Base-by-base conservation (phyloP, 768 basidiomycete genomes). In the Dacryopinax primogenitus region DNA sequence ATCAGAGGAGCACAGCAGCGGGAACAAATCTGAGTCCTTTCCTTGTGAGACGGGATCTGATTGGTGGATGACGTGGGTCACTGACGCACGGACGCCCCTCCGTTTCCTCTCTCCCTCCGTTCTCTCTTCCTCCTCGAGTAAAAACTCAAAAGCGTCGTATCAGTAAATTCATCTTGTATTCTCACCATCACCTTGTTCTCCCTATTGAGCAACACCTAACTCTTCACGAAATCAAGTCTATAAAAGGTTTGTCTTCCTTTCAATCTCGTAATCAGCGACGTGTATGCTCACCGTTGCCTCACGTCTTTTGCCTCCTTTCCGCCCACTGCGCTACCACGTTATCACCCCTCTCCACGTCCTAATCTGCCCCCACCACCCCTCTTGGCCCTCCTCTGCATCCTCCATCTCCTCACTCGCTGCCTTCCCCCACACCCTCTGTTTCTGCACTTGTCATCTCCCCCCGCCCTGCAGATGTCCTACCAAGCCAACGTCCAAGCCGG, bases 401-500 rank as follows among this genome's bases (percentile, higher is more conserved):
- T 30, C 51, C 32, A 6, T 58, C 13, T 9, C 30, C 26, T 18
- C 30, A 18, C 51, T 58, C 32, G 51, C 12, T 21, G 9, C 30
- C 26, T 28, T 9, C 51, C 9, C 11, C 51, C 26, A 58, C 51
- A 15, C 32, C 51, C 32, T 26, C 13, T 30, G 13, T 30, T 9
- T 58, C 51, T 30, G 51, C 51, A 13, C 51, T 28, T 58, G 26
- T 58, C 32, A 28, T 18, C 51, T 23, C 23, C 26, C 30, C 32
- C 41, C 3, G 4, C 26, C 4, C 51, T 30, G 26, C 51, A 58
- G 51, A 58, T 58, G 51, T 32, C 36, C 63, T 62, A 2, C 34
- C 32, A 1, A 15, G 7, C 35, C 61, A 63, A 67, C 65, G 67
- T 67, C 26, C 51, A 58, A 30, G 51, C 67, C 34, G 67, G 64